Conservation (phyloP, 1,284 basidiomycete species). For the Moniliella sp. region DNA sequence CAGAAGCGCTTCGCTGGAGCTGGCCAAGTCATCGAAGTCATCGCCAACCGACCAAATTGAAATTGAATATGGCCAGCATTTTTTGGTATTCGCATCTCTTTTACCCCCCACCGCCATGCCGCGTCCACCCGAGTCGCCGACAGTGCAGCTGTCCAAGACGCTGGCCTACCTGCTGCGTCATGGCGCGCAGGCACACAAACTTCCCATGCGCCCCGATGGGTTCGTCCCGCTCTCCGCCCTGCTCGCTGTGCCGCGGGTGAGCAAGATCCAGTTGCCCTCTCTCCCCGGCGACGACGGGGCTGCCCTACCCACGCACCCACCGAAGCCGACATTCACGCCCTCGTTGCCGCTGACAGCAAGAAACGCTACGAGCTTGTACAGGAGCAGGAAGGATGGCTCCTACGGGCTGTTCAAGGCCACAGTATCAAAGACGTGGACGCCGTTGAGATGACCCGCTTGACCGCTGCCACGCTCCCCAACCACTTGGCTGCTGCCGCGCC, state of each 20-base stretch:
- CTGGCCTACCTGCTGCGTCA: constrained; percentile 65
- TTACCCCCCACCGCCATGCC: no score
- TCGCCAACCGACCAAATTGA: no score
- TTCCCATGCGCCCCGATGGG: constrained; percentile 56
- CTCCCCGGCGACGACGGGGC: not conserved
- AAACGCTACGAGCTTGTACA: constrained; percentile 1
- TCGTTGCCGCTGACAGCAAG: constrained; percentile 3
- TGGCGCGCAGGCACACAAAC: constrained; percentile 52
- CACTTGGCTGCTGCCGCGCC: not conserved
- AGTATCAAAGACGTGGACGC: constrained; percentile 45
- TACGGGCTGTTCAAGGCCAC: constrained; percentile 83
- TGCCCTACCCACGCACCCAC: not conserved
- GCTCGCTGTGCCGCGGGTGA: constrained; percentile 12
- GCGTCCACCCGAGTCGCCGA: no score
- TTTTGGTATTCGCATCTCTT: no score
- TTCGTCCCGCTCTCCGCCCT: constrained; percentile 49
- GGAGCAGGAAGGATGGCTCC: constrained; percentile 28
- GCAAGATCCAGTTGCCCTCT: constrained; percentile 14
- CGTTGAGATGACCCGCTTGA: constrained; percentile 9
- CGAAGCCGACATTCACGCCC: not conserved
- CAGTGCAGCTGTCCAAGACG: constrained; percentile 47
- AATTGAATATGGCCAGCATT: no score
- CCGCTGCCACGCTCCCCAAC: constrained; percentile 7
- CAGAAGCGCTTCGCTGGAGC: no score
- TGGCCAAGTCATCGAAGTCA: no score